Conservation (phyloP, 495 filamentous ascomycete genomes). For the Aspergillus affinis region DNA sequence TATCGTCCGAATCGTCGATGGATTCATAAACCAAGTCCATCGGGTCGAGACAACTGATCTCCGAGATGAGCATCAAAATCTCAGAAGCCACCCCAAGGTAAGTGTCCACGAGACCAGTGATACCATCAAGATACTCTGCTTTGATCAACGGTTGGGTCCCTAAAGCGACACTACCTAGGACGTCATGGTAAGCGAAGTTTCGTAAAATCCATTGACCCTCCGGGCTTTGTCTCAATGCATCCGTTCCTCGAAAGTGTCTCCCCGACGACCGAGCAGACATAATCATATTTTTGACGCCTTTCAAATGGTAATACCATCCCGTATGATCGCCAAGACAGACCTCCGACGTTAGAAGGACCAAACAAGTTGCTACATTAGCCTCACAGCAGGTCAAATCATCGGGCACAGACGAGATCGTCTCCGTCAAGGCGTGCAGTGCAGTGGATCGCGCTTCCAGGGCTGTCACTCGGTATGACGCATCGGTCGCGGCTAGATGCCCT, state of each 20-base stretch:
- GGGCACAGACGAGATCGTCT: background rate
- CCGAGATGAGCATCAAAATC: background rate
- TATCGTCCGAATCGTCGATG: background rate
- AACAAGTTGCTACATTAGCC: background rate
- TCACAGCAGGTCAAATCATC: background rate
- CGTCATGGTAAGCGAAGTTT: constrained; percentile 5
- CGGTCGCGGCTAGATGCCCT: background rate
- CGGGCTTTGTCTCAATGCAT: constrained; percentile 1
- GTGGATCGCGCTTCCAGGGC: constrained; percentile 2
- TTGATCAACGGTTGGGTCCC: background rate
- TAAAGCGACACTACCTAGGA: constrained; percentile 4
- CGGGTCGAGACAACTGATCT: background rate
- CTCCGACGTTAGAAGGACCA: constrained; percentile 3
- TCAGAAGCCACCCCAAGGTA: constrained; percentile 4
- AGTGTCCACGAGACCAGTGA: constrained; percentile 3
- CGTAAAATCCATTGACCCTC: constrained; percentile 3
- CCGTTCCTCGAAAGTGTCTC: background rate
- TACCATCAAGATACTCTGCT: background rate
- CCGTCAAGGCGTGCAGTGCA: background rate
- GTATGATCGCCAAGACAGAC: constrained; percentile 2
- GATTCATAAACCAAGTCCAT: background rate
- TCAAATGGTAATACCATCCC: constrained; percentile 1
- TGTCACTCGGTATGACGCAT: background rate
- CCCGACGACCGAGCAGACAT: background rate
- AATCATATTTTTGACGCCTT: constrained; percentile 3